Conservation (phyloP, 73 alveolate species). For the Blepharisma japonicum region DNA sequence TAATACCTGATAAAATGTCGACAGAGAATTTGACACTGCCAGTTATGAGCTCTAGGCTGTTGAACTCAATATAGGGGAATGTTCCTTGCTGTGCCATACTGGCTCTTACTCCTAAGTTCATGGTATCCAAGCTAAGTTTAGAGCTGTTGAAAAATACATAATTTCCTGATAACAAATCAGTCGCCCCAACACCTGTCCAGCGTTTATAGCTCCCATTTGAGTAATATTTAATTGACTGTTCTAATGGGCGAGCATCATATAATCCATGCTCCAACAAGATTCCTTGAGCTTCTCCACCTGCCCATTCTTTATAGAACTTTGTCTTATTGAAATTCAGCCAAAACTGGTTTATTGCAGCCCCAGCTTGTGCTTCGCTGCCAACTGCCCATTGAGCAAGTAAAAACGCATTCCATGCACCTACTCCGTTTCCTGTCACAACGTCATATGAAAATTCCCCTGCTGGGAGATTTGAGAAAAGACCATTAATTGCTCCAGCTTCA, state of each 20-base stretch:
- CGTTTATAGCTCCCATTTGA: background rate
- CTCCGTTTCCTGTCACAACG: slow-evolving; percentile 65
- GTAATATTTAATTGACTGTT: background rate
- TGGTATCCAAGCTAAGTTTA: background rate
- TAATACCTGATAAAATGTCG: background rate
- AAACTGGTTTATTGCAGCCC: background rate
- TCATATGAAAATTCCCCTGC: slow-evolving; percentile 52
- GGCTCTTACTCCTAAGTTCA: slow-evolving; percentile 8
- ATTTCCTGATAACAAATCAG: background rate
- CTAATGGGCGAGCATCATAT: background rate
- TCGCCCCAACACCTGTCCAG: background rate
- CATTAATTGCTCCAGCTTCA: slow-evolving; percentile 62
- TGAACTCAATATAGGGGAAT: background rate
- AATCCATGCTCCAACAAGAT: slow-evolving; percentile 3
- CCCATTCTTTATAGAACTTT: slow-evolving; percentile 20
- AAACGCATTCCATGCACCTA: slow-evolving; percentile 61
- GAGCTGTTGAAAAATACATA: slow-evolving; percentile 6
- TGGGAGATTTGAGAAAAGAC: slow-evolving; percentile 36
- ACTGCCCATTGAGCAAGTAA: slow-evolving; percentile 38
- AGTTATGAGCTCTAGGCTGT: background rate
- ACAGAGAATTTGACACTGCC: background rate
- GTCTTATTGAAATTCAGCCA: background rate
- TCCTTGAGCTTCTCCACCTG: slow-evolving; percentile 5
- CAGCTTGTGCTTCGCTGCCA: slow-evolving; percentile 47
- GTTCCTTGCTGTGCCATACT: background rate